Evolutionary conservation across 2,329 filamentous ascomycete genomes (phyloP), one percentile per base, ranked within the genome.

Genomic region (Ophiostoma perfectum): DNA sequence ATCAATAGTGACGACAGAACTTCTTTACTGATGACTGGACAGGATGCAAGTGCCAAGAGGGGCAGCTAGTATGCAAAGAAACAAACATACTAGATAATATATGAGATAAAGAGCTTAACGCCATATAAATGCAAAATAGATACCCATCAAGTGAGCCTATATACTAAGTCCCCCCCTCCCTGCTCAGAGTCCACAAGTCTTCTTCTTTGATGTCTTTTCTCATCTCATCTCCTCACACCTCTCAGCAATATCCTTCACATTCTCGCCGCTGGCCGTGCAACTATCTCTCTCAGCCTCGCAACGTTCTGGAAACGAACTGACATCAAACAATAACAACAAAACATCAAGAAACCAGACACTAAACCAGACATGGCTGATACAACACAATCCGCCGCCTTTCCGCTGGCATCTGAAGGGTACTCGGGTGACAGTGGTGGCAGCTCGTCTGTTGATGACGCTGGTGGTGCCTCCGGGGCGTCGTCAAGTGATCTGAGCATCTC

Each of bases 401-500:
- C 81, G 4, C 76, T 83, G 69, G 78, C 80, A 38, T 81, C 79
- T 2, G 78, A 81, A 66, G 74, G 75, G 47, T 76, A 76, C 68
- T 78, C 76, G 52, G 74, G 76, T 52, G 72, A 75, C 64, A 74
- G 75, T 42, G 75, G 76, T 39, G 74, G 76, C 44, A 74, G 78
- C 39, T 77, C 77, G 39, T 78, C 79, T 16, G 78, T 81, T 67
- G 83, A 86, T 70, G 81, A 79, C 70, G 84, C 84, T 45, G 84
- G 82, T 16, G 91, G 91, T 38, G 90, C 90, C 16, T 84, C 86
- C 49, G 90, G 91, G 18, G 78, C 82, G 16, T 85, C 83, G 70
- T 81, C 82, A 36, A 84, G 85, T 5, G 85, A 83, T 16, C 83
- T 90, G 72, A 81, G 81, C 49, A 78, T 95, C 36, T 91, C 89